phyloP scores from a whole-genome alignment of 2,329 filamentous ascomycete genomes.

The Pseudogymnoascus sp. region DNA sequence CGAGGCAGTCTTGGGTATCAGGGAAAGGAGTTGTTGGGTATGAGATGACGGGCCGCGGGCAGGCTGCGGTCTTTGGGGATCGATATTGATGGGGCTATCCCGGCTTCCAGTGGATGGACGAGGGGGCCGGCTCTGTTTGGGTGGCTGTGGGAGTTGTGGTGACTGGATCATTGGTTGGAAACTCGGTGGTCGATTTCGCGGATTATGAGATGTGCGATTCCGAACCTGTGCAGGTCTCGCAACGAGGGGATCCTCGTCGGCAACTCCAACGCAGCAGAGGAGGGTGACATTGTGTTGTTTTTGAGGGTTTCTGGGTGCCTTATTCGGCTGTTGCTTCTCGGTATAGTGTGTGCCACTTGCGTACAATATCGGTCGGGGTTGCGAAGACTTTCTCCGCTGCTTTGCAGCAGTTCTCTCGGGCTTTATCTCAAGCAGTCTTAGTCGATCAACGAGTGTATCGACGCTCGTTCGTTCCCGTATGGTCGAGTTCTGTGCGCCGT shows the following conservation, averaged over 20 bases:
- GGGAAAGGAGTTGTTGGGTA: conserved; percentile 45
- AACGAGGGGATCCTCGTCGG: conserved; percentile 16
- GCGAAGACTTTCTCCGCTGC: conserved; percentile 19
- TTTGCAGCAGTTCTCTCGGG: conserved; percentile 20
- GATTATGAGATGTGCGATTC: not conserved
- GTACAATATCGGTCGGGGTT: conserved; percentile 10
- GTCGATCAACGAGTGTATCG: conserved; percentile 73
- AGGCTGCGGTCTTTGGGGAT: conserved; percentile 17
- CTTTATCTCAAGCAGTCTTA: conserved; percentile 62
- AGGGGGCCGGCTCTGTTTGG: not conserved
- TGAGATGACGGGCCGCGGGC: conserved; percentile 23
- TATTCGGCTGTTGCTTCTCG: conserved; percentile 18
- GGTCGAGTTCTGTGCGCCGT: conserved; percentile 37
- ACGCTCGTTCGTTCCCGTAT: conserved; percentile 65
- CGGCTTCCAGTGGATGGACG: not conserved
- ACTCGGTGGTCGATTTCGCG: conserved; percentile 13
- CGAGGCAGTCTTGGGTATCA: conserved; percentile 61
- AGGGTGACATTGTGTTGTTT: conserved; percentile 10
- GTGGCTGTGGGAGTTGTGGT: not conserved
- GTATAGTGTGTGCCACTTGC: conserved; percentile 18
- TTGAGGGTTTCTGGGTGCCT: not conserved
- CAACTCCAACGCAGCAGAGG: conserved; percentile 24
- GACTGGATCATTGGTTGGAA: not conserved
- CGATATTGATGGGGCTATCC: not conserved
- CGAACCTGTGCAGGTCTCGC: conserved; percentile 2